phyloP scores from a whole-genome alignment of 2,329 filamentous ascomycete genomes.

The Cladophialophora exuberans region DNA sequence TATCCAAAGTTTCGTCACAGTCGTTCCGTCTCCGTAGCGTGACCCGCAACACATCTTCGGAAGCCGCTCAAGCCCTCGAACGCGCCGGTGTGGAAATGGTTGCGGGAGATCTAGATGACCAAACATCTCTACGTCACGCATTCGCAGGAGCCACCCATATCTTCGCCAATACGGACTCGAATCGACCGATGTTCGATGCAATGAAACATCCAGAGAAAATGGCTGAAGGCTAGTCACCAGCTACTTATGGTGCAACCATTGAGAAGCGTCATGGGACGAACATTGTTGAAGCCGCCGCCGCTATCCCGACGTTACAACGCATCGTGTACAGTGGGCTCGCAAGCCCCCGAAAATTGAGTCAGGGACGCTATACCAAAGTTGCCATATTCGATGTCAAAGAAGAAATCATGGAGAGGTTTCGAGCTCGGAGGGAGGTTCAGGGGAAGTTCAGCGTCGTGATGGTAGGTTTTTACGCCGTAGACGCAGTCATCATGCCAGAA shows the following conservation, averaged over 20 bases:
- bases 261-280: neutral
- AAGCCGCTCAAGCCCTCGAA: neutral
- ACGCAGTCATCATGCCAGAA: neutral
- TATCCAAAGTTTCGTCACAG: neutral
- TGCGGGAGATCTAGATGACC: neutral
- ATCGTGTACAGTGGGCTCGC: neutral
- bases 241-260: neutral
- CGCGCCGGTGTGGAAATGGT: neutral
- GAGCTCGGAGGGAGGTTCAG: neutral
- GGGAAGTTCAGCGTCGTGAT: neutral
- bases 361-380: neutral
- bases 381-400: neutral
- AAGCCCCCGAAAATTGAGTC: neutral
- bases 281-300: neutral
- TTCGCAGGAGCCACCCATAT: neutral
- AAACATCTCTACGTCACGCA: neutral
- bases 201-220: neutral
- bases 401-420: neutral
- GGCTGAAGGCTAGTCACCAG: neutral
- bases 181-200: neutral
- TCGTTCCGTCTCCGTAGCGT: neutral
- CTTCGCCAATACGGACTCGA: neutral
- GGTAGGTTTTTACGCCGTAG: neutral
- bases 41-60: neutral
- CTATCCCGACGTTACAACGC: neutral